Percentiles rank a stretch among this genome's conserved stretches.
These are phyloP conservation scores for Pichia pseudocactophila DNA, from an alignment of 805 yeast species.

Conservation along the genomic window DNA sequence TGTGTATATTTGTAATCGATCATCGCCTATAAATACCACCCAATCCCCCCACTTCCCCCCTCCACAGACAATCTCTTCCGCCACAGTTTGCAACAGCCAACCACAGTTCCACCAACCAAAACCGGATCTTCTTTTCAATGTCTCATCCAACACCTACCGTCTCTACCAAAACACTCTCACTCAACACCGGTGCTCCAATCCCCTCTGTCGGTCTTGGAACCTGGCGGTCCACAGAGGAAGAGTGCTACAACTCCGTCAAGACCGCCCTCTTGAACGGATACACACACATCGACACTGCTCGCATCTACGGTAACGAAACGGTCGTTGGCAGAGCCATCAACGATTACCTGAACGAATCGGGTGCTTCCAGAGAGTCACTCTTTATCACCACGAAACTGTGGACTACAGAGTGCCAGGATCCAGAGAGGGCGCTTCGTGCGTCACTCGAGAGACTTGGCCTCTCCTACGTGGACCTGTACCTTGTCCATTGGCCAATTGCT, in stretches of 20 bases:
- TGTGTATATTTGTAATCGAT: too few species aligned
- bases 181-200: slow-evolving; percentile 12
- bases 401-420: slow-evolving; percentile 32
- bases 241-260: slow-evolving; percentile 47
- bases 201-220: slow-evolving; percentile 17
- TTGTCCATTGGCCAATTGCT: slow-evolving; percentile 60
- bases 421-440: slow-evolving; percentile 38
- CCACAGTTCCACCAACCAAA: too few species aligned
- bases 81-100: not conserved
- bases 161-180: not conserved
- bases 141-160: too few species aligned
- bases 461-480: slow-evolving; percentile 57
- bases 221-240: slow-evolving; percentile 25
- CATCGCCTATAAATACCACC: too few species aligned
- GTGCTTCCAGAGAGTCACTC: slow-evolving; percentile 47
- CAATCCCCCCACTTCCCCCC: too few species aligned
- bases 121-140: too few species aligned
- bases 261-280: slow-evolving; percentile 60
- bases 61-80: too few species aligned
- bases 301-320: slow-evolving; percentile 56
- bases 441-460: slow-evolving; percentile 44
- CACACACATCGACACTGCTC: slow-evolving; percentile 73
- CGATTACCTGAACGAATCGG: slow-evolving; percentile 31
- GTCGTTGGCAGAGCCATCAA: slow-evolving; percentile 50
- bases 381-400: slow-evolving; percentile 61